Evolutionary conservation across 768 basidiomycete species (phyloP), one percentile per base, ranked within the genome.

Genomic region (Piloderma croceum): DNA sequence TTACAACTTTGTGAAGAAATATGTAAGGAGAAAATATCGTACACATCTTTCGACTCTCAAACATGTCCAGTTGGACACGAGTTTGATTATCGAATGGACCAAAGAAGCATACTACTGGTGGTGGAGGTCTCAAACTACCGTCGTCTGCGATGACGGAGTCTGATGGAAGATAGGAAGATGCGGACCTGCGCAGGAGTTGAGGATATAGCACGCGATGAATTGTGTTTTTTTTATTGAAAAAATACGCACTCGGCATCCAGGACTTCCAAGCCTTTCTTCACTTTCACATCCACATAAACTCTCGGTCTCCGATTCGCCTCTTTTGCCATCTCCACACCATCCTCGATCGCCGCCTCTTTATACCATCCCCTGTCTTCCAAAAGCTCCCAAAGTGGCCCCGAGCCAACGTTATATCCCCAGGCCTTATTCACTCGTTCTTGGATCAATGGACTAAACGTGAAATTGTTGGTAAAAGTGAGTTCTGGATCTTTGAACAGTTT

Each of bases 321-420:
- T 1, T 53, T 57, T 34, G 65, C 67, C 24, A 58, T 49, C 37
- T 67, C 67, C 7, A 56, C 45, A 3, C 61, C 61, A 0, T 46
- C 49, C 9, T 53, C 43, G 18, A 22, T 22, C 23, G 54, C 43
- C 3, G 73, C 68, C 49, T 90, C 88, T 53, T 84, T 88, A 58
- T 68, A 90, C 74, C 83, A 90, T 1, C 73, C 76, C 36, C 85
- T 61, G 47, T 91, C 89, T 53, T 91, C 89, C 31, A 74, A 60
- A 24, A 89, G 58, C 43, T 89, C 81, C 86, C 87, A 90, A 5
- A 87, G 50, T 1, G 87, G 85, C 1, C 89, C 88, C 3, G 76
- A 56, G 3, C 87, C 85, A 11, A 84, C 74, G 47, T 84, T 86
- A 51, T 74, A 78, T 0, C 82, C 78, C 81, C 80, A 85, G 0